Evolutionary conservation across 2,329 filamentous ascomycete species (phyloP), one percentile per base, ranked within the genome.

Genomic region (Phaeosphaeria sp.): DNA sequence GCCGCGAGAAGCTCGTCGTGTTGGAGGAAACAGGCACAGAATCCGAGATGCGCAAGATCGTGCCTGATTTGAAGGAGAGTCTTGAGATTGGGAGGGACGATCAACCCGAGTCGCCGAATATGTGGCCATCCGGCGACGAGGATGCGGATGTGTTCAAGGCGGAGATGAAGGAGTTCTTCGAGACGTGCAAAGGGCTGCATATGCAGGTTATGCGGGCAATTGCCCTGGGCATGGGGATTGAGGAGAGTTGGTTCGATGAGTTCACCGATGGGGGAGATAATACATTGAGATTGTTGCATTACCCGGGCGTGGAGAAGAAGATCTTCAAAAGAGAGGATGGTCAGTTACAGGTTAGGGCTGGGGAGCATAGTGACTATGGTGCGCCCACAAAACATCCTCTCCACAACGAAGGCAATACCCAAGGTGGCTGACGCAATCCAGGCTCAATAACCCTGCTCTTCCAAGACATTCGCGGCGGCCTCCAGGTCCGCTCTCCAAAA

Each of bases 141-240:
- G 83, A 83, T 27, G 86, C 84, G 3, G 80, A 84, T 45, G 74
- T 79, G 2, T 96, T 96, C 80, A 89, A 87, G 68, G 69, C 80
- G n/a, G 84, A 83, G 18, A 96, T 96, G 92, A 74, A 88, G 49
- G 77, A 77, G 3, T 97, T 97, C 77, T 91, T 90, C 65, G 83
- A 83, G n/a, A 82, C 83, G 59, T 96, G 92, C 77, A 91, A 92
- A 74, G 74, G 79, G 15, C 76, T 97, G 54, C 91, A 97, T 75
- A 81, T 86, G 25, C 82, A 93, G 62, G 85, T 96, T 20, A 96
- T 96, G 92, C 83, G 89, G 4, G 91, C 92, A 8, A 91, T 96
- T 61, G 92, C 91, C 0, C 79, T 94, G n/a, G 92, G 90, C 0
- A 87, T 96, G 86, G 89, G 85, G 0, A 80, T 95, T 17, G 84